Evolutionary conservation across 2,329 filamentous ascomycete genomes (phyloP).

Genomic region (Hansfordia pulvinata): DNA sequence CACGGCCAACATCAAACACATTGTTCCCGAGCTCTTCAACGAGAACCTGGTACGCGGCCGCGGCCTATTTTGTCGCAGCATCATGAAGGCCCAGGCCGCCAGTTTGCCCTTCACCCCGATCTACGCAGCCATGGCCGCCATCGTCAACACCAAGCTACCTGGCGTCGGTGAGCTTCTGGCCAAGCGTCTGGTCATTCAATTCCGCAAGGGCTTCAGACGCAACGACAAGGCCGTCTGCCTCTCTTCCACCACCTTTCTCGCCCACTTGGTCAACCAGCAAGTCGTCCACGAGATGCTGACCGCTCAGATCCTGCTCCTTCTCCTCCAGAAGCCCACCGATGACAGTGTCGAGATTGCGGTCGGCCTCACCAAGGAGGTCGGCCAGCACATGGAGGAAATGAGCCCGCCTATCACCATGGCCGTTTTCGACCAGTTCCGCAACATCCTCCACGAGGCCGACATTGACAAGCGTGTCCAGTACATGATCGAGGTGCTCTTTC

Average conservation of each 20-base stretch:
- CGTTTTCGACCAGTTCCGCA: slow-evolving; percentile 92
- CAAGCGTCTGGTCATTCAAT: slow-evolving; percentile 76
- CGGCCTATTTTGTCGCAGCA: slow-evolving; percentile 85
- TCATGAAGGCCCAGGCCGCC: slow-evolving; percentile 97
- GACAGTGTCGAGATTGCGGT: slow-evolving; percentile 98
- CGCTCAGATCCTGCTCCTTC: slow-evolving; percentile 80
- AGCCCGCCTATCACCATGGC: slow-evolving; percentile 74
- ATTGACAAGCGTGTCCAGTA: slow-evolving; percentile 99
- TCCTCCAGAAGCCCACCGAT: slow-evolving; percentile 90
- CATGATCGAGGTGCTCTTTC: slow-evolving; percentile 96
- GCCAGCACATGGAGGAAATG: slow-evolving; percentile 92
- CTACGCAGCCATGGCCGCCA: slow-evolving; percentile 88
- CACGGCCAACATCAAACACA: slow-evolving; percentile 92
- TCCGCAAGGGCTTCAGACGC: slow-evolving; percentile 87
- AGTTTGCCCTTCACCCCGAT: slow-evolving; percentile 94
- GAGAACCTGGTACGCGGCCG: slow-evolving; percentile 89
- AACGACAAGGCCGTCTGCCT: slow-evolving; percentile 96
- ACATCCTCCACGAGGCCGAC: slow-evolving; percentile 88
- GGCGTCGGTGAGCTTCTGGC: slow-evolving; percentile 86
- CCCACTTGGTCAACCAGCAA: slow-evolving; percentile 91
- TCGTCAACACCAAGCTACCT: slow-evolving; percentile 94
- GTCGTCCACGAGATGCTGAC: slow-evolving; percentile 89
- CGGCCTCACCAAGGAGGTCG: slow-evolving; percentile 81
- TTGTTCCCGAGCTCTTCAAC: slow-evolving; percentile 87
- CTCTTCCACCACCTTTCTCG: slow-evolving; percentile 85